Conservation (phyloP, 2,329 filamentous ascomycete genomes). For the Clarireedia monteithiana region DNA sequence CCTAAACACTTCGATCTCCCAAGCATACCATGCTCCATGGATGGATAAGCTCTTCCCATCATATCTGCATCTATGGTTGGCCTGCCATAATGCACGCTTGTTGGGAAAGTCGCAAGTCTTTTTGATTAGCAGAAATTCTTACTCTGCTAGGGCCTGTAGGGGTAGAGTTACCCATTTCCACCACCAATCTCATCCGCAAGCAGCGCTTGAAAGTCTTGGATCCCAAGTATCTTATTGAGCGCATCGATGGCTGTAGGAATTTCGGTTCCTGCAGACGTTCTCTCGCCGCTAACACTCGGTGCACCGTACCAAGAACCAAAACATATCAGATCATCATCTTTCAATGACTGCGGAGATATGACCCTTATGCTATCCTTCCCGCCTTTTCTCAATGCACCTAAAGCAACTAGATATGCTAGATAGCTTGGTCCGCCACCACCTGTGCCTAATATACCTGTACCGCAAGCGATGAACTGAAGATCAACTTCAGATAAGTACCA, state of each 20-base stretch:
- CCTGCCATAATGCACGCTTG: conserved; percentile 37
- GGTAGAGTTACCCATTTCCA: conserved; percentile 45
- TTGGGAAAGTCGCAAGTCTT: conserved; percentile 43
- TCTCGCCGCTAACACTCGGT: conserved; percentile 40
- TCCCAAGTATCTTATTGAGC: conserved; percentile 34
- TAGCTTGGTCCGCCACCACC: conserved; percentile 52
- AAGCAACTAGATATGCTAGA: conserved; percentile 41
- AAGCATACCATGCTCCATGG: conserved; percentile 42
- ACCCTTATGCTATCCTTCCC: conserved; percentile 38
- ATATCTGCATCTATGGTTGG: conserved; percentile 47
- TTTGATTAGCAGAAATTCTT: conserved; percentile 34
- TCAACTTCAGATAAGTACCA: conserved; percentile 52
- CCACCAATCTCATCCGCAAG: conserved; percentile 58
- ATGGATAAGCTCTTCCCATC: conserved; percentile 48
- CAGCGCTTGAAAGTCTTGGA: conserved; percentile 42
- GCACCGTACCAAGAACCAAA: conserved; percentile 51
- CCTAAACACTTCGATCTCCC: too few species aligned
- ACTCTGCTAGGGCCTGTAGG: too few species aligned
- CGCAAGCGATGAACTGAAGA: conserved; percentile 44
- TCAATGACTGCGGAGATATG: conserved; percentile 42
- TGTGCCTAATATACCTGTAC: conserved; percentile 52
- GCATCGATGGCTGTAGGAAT: conserved; percentile 45
- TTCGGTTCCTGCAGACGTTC: conserved; percentile 30
- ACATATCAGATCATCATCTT: conserved; percentile 43
- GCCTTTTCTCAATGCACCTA: conserved; percentile 42